Evolutionary conservation across 257 asterid genomes (phyloP), one percentile per base, ranked within the genome.

Genomic region (Nicotiana otophora): DNA sequence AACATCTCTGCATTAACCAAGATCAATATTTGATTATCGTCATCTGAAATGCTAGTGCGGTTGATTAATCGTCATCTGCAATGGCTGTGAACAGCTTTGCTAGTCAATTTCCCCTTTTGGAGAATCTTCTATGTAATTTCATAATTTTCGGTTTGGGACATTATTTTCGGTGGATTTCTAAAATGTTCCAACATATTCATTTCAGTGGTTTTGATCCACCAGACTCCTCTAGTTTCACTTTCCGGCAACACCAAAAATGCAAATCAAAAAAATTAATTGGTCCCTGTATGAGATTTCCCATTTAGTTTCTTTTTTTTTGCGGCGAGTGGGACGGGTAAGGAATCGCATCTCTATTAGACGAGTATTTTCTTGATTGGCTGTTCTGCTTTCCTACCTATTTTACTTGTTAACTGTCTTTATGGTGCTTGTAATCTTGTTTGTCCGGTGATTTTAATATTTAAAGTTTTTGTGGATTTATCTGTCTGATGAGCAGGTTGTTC

Each of bases 371-470:
- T 26, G 16, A 51, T 74, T 74, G 15, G 80, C 8, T 23, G 9
- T 72, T 74, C 79, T 48, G 23, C 4, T 74, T 48, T 48, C 10
- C 28, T 48, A 23, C 61, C 26, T 26, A 15, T 28, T 26, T 4
- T 57, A 26, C 80, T 74, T 74, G 23, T 74, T 74, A 26, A 48
- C 80, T 48, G 51, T 74, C 62, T 48, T 48, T 74, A 74, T 51
- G 63, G 42, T 74, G 42, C 63, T 51, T 51, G 63, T 51, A 61
- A 51, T 15, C 46, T 74, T 42, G 8, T 51, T 74, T 74, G 5
- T 74, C 51, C 14, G 16, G 63, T 26, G 80, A 48, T 74, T 74
- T 48, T 51, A 51, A 72, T 58, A 74, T 51, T n/a, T 48, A 42
- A 15, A 48, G 42, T 48, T 58, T 31, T 26, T 48, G 7, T 2